Evolutionary conservation across 192 early-diverging fungal genomes (phyloP), one percentile per base, ranked within the genome.

Genomic region (Mortierella alpina): DNA sequence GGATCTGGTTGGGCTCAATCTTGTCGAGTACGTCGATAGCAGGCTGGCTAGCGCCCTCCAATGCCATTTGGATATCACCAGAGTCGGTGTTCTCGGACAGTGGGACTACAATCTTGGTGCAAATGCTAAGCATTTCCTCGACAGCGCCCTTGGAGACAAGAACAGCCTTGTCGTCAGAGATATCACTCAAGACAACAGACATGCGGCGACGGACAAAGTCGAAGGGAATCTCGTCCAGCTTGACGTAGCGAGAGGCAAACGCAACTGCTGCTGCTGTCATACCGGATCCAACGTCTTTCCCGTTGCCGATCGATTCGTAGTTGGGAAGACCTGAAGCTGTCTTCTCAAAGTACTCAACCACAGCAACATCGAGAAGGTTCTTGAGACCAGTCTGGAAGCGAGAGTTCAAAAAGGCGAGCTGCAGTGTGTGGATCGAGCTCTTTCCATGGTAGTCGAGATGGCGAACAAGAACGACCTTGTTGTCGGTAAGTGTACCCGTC

Each of bases 161-260:
- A 12, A 82, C 62, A 23, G 42, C 52, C 4, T 55, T 47, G 11
- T 58, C 68, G 6, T 62, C 63, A 0, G 68, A 53, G 4, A 62
- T 17, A 47, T 70, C 70, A 51, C 76, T 42, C 13, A 87, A 67
- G 11, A 88, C 75, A 6, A 88, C 86, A 22, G 87, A 85, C 68
- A 88, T 70, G 65, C 86, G 73, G 7, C 87, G 84, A 39, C 86
- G 85, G 8, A 82, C 78, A 53, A 88, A 88, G 42, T 88, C 87
- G 62, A 88, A 88, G 5, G 87, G 86, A 40, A 88, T 82, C 66
- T 88, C 87, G 44, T 86, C 88, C 11, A 86, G 20, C 49, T 76
- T 74, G 5, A 56, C 10, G 49, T 76, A 87, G 0, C 68, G 45
- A 20, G 55, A 51, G 1, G 57, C 39, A 15, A 83, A 62, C 6